A percentile compares a stretch with the other conserved stretches of the same genome.
Conservation (phyloP, 345 rosid genomes). For the Citrus maxima region DNA sequence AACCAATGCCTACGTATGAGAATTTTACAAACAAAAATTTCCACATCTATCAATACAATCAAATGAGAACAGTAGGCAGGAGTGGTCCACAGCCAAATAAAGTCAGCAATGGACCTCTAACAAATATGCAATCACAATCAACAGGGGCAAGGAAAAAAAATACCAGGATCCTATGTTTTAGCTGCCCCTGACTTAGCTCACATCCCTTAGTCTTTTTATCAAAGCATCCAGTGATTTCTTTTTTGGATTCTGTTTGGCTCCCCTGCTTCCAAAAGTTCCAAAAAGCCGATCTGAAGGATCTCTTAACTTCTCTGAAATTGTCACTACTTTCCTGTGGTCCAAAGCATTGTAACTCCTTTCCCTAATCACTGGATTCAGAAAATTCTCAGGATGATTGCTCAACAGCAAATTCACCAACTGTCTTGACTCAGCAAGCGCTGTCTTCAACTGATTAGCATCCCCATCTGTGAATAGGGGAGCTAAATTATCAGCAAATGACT, state of each 20-base stretch:
- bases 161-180: conserved; percentile 27
- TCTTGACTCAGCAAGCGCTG: conserved; percentile 75
- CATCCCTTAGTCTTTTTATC: conserved; percentile 89
- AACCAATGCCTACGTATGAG: conserved; percentile 17
- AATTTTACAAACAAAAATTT: conserved; percentile 30
- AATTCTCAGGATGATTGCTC: conserved; percentile 91
- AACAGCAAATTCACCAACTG: conserved; percentile 78
- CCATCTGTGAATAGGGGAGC: conserved; percentile 64
- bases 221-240: conserved; percentile 88
- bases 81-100: conserved; percentile 15
- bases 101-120: conserved; percentile 23
- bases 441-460: conserved; percentile 76
- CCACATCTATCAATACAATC: conserved; percentile 23
- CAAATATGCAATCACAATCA: conserved; percentile 37
- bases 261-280: conserved; percentile 90
- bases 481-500: conserved; percentile 80
- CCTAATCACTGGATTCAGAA: conserved; percentile 79
- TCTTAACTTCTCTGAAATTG: conserved; percentile 79
- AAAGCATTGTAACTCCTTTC: conserved; percentile 78
- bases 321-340: conserved; percentile 78
- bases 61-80: conserved; percentile 15
- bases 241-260: conserved; percentile 79
- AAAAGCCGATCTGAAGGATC: conserved; percentile 89
- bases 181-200: conserved; percentile 43
- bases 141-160: conserved; percentile 14